phyloP scores from a whole-genome alignment of 1,139 yeast genomes.

The Taiozyma sp. region DNA sequence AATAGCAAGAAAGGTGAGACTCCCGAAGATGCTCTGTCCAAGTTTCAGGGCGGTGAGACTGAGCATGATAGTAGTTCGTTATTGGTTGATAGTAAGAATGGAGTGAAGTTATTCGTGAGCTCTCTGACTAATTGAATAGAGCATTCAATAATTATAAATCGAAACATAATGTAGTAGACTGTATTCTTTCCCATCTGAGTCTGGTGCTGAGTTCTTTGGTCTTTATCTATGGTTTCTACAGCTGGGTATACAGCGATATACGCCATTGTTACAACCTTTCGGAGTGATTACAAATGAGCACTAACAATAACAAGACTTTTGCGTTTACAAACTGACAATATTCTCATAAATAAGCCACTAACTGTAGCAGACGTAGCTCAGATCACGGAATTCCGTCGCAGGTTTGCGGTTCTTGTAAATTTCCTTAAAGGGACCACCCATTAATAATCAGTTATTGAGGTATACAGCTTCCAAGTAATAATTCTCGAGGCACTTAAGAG shows the following conservation, averaged over 20 bases:
- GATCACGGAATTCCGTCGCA: too few relatives aligned
- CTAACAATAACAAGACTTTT: background rate
- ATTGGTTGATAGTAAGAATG: background rate
- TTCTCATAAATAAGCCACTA: too few relatives aligned
- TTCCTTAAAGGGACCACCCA: too few relatives aligned
- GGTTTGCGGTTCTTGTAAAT: too few relatives aligned
- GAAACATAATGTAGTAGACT: too few relatives aligned
- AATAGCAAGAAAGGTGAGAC: constrained; percentile 23
- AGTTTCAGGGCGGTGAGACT: background rate
- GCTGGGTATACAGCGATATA: too few relatives aligned
- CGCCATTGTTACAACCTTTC: too few relatives aligned
- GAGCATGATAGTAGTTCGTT: background rate
- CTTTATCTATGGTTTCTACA: too few relatives aligned
- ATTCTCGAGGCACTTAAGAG: background rate
- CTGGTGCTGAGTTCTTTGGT: too few relatives aligned
- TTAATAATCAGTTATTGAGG: background rate
- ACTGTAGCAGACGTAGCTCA: background rate
- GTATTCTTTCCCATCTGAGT: too few relatives aligned
- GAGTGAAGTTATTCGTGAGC: background rate
- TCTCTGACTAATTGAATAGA: background rate
- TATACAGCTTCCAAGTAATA: background rate
- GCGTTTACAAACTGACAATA: too few relatives aligned
- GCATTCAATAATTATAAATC: background rate
- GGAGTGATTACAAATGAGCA: background rate
- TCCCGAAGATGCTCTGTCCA: constrained; percentile 1